Conservation (phyloP, 2,329 filamentous ascomycete species). For the Gnomoniopsis sp. region DNA sequence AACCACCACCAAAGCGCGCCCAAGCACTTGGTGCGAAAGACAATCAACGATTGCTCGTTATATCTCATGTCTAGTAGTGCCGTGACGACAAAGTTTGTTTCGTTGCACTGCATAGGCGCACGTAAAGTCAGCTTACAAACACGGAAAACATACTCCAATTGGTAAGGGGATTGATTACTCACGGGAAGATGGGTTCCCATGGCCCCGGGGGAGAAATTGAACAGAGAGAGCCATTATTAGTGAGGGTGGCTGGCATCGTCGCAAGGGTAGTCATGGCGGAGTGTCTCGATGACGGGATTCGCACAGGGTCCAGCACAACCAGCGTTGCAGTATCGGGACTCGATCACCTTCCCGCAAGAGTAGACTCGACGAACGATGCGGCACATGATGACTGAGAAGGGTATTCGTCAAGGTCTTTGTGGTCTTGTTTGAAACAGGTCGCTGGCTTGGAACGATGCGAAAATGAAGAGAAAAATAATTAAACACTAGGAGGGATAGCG, state of each 20-base stretch:
- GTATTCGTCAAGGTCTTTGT: neutral
- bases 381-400: conserved; percentile 11
- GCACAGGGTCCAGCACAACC: neutral
- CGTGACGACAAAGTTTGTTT: neutral
- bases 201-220: neutral
- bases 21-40: neutral
- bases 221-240: neutral
- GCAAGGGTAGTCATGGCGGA: neutral
- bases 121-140: neutral
- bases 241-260: neutral
- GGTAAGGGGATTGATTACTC: neutral
- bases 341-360: conserved; percentile 2
- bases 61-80: conserved; percentile 6
- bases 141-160: neutral
- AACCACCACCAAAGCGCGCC: neutral
- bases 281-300: neutral
- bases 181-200: neutral
- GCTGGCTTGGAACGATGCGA: neutral
- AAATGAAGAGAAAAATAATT: too few relatives aligned
- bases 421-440: neutral
- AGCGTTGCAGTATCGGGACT: neutral
- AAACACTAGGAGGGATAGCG: neutral
- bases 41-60: conserved; percentile 18
- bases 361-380: conserved; percentile 1
- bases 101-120: neutral